These are phyloP conservation scores for Colletotrichum neosansevieriae DNA, from an alignment of 2,329 filamentous ascomycete species.

Conservation along the genomic window DNA sequence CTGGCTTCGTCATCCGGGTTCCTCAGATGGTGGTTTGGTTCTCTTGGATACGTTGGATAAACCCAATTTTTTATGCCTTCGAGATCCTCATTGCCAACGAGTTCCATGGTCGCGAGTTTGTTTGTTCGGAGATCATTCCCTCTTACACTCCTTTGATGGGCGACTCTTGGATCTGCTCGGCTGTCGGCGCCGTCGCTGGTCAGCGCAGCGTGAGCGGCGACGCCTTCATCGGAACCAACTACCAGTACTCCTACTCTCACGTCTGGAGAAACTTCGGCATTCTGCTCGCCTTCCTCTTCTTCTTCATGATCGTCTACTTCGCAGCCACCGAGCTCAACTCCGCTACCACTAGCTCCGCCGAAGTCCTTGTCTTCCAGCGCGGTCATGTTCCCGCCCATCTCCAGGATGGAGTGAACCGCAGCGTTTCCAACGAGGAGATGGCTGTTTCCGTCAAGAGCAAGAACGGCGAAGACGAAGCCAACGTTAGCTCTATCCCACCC, in stretches of 20 bases:
- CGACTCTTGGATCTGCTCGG: conserved; percentile 64
- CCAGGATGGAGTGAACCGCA: conserved; percentile 46
- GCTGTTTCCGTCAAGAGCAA: conserved; percentile 64
- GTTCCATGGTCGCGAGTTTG: conserved; percentile 68
- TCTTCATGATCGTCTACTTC: conserved; percentile 74
- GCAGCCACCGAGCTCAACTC: conserved; percentile 74
- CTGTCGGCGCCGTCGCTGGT: conserved; percentile 67
- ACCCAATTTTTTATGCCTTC: conserved; percentile 80
- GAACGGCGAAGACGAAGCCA: conserved; percentile 56
- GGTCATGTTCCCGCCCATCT: conserved; percentile 62
- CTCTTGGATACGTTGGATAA: conserved; percentile 80
- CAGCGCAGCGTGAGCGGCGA: conserved; percentile 69
- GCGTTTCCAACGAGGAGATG: conserved; percentile 48
- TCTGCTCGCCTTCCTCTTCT: conserved; percentile 71
- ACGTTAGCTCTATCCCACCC: conserved; percentile 51
- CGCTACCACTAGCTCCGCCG: conserved; percentile 71
- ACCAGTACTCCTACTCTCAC: conserved; percentile 67
- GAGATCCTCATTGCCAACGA: conserved; percentile 81
- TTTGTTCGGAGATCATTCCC: conserved; percentile 65
- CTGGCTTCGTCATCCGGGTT: conserved; percentile 66
- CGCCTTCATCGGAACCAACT: conserved; percentile 67
- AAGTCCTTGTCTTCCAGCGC: conserved; percentile 75
- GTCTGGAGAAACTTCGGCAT: conserved; percentile 79
- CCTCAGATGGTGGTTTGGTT: conserved; percentile 78
- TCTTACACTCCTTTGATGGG: conserved; percentile 58